Base-by-base conservation (phyloP, 352 stramenopile species). In the Pythium folliculosum region DNA sequence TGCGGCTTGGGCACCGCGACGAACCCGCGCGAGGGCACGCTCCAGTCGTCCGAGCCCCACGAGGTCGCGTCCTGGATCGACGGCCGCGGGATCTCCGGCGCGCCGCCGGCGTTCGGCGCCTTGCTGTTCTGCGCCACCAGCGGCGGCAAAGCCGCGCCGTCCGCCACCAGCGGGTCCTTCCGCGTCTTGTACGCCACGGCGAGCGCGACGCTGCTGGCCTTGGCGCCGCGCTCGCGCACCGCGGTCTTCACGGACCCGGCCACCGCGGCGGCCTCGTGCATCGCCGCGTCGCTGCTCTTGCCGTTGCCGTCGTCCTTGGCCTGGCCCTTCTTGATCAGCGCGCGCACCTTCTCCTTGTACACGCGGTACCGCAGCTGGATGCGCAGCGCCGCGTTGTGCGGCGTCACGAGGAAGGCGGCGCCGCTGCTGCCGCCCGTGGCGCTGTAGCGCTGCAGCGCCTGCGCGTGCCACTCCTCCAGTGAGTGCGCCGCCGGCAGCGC, bases 301-400 rank as follows among this genome's bases (percentile, higher is more conserved):
- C 43, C 47, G 8, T 55, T 22, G 13, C 49, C 54, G 43, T 78
- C 70, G 56, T 80, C 71, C 50, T 81, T 72, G 16, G 60, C 67
- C 21, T 82, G 68, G n/a, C 71, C 67, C 49, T 88, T 89, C 60
- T 84, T 87, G 30, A 93, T 71, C 23, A 90, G 64, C 43, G 72
- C 32, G 32, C 82, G 79, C 63, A 88, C 75, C 61, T 90, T 89
- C 13, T 86, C 72, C 58, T 89, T 81, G 73, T 91, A 90, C 52
- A 82, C 79, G 49, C 84, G 81, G 70, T 94, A 94, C 44, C 81
- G 82, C 65, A 87, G 55, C 67, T 92, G 85, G 63, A 94, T 88
- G 27, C 85, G 76, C 69, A 84, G 44, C 23, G 84, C 82, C 23
- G 81, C 73, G 13, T 67, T 69, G 50, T 84, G 72, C 50, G 79